A percentile compares a stretch with the other conserved stretches of the same genome.
Conservation (phyloP, 2,329 filamentous ascomycete species). For the Clarireedia sp. region DNA sequence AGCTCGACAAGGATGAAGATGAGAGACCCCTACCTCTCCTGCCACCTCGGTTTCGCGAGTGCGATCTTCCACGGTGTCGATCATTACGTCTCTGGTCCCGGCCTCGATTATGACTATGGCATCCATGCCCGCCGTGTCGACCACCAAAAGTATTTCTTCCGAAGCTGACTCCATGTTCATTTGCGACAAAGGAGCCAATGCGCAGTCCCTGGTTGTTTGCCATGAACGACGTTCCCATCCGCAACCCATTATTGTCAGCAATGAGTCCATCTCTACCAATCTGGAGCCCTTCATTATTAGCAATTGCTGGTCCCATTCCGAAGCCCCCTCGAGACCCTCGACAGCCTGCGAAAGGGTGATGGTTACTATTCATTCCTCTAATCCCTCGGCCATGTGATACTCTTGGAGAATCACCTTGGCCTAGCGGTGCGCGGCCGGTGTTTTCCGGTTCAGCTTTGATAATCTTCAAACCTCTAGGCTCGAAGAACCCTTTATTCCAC, state of each 20-base stretch:
- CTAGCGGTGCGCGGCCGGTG: not conserved
- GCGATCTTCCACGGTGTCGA: not conserved
- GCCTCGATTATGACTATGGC: conserved; percentile 2
- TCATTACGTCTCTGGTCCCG: not conserved
- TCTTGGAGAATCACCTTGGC: not conserved
- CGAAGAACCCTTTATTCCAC: conserved; percentile 52
- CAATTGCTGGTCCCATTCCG: conserved; percentile 11
- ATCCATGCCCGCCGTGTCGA: not conserved
- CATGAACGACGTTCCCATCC: conserved; percentile 20
- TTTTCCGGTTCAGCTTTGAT: conserved; percentile 29
- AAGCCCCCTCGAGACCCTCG: conserved; percentile 6
- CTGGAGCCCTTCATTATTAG: conserved; percentile 11
- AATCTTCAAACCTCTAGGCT: conserved; percentile 41
- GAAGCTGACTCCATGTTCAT: conserved; percentile 16
- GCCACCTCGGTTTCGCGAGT: conserved; percentile 3
- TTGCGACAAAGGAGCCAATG: conserved; percentile 21
- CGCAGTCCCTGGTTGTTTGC: conserved; percentile 36
- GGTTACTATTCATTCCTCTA: not conserved
- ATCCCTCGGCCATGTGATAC: not conserved
- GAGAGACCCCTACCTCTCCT: conserved; percentile 11
- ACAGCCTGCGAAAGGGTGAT: not conserved
- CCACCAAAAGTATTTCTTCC: conserved; percentile 17
- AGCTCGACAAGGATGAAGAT: conserved; percentile 16
- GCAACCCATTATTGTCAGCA: conserved; percentile 22
- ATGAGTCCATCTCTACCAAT: conserved; percentile 14